Conservation (phyloP, 108 stramenopile species). For the Craspedostauros australis region DNA sequence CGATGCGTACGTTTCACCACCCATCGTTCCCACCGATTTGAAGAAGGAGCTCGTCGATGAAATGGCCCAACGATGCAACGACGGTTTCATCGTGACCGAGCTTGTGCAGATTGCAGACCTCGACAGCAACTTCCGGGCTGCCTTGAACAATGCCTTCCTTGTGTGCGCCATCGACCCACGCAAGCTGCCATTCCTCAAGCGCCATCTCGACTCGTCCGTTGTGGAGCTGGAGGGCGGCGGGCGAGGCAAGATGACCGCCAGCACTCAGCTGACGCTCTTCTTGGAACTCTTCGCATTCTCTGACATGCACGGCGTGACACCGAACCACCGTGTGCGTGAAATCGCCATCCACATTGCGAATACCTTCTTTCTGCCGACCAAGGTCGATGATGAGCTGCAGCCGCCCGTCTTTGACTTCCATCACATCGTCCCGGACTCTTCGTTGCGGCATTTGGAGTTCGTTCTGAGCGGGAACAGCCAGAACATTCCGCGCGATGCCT, state of each 20-base stretch:
- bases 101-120: conserved; percentile 35
- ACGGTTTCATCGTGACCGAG: conserved; percentile 27
- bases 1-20: conserved; percentile 20
- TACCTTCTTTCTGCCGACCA: conserved; percentile 51
- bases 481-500: conserved; percentile 36
- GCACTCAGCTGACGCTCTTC: conserved; percentile 60
- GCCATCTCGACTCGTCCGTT: conserved; percentile 34
- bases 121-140: conserved; percentile 46
- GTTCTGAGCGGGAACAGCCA: conserved; percentile 31
- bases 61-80: conserved; percentile 23
- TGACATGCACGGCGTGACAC: conserved; percentile 41
- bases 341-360: conserved; percentile 36
- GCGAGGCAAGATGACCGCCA: conserved; percentile 27
- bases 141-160: conserved; percentile 51
- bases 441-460: conserved; percentile 39
- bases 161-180: conserved; percentile 63
- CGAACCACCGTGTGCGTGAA: conserved; percentile 23
- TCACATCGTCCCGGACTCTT: conserved; percentile 39
- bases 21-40: conserved; percentile 15
- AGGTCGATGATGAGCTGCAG: conserved; percentile 25
- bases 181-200: conserved; percentile 54
- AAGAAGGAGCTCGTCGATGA: conserved; percentile 17
- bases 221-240: conserved; percentile 16
- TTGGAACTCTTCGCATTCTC: conserved; percentile 56
- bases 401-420: conserved; percentile 58